A percentile compares a stretch with the other conserved stretches of the same genome.
phyloP scores from a whole-genome alignment of 1,139 yeast species.

The Lodderomyces margitis region DNA sequence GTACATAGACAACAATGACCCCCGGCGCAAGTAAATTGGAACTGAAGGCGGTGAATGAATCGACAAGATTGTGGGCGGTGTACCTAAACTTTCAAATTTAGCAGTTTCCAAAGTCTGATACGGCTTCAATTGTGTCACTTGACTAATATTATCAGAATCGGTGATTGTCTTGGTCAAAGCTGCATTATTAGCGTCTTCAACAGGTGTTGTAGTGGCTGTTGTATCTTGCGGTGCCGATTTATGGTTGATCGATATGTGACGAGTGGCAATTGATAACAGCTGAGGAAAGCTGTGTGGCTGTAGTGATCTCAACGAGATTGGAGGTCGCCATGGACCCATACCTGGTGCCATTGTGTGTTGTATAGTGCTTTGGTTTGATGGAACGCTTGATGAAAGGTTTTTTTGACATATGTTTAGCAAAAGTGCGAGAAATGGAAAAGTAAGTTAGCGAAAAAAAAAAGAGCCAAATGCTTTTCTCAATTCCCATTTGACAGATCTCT shows the following conservation, averaged over 20 bases:
- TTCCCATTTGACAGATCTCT: no score
- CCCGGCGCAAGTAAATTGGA: conserved; percentile 47
- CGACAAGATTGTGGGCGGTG: conserved; percentile 43
- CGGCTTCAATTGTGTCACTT: conserved; percentile 18
- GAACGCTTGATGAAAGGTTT: no score
- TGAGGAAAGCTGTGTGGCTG: neutral
- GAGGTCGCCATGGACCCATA: neutral
- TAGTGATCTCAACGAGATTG: neutral
- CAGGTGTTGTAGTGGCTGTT: neutral
- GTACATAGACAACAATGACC: conserved; percentile 48
- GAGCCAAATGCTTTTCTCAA: no score
- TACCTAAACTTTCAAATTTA: conserved; percentile 41
- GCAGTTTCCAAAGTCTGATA: conserved; percentile 22
- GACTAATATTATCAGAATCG: conserved; percentile 19
- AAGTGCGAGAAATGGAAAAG: no score
- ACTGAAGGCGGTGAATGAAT: conserved; percentile 56
- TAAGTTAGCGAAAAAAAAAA: no score
- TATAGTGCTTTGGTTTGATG: neutral
- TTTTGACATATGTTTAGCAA: no score
- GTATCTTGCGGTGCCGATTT: neutral
- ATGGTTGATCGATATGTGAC: neutral
- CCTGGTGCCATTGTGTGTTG: neutral
- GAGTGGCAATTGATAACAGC: neutral
- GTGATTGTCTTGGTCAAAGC: conserved; percentile 17
- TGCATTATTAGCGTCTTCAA: neutral